Base-by-base conservation (phyloP, 768 basidiomycete genomes). In the Podaxis sp. region DNA sequence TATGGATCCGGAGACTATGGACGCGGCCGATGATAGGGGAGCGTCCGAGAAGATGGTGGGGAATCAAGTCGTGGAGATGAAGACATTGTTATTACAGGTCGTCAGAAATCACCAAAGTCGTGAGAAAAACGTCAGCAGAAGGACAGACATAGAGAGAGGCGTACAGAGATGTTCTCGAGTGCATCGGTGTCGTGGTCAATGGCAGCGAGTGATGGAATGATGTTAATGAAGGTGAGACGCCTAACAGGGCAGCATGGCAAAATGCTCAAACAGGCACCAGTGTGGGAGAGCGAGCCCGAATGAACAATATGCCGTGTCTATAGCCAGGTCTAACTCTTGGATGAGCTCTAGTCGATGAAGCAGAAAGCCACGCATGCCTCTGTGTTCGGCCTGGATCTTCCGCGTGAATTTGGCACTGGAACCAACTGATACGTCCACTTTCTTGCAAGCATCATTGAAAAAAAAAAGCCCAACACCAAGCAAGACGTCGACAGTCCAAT, bases 1-100 rank as follows among this genome's bases (percentile, higher is more conserved):
- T 80, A 79, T 22, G 79, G 79, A 67, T 87, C 83, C 64, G 87
- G 87, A 55, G 87, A 87, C 87, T 87, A 87, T 59, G 87, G 87
- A 24, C 86, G 48, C 4, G 64, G 33, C 26, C 42, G 56, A 48
- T 36, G 58, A 44, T 54, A 38, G 19, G 53, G 44, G 12, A 54
- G 19, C 11, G 42, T 36, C 19, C 53, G 52, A 28, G 60, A 46
- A 22, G 52, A 52, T 3, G 26, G 59, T 24, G 52, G 59, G n/a
- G 60, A 55, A 55, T 55, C 52, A 22, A 44, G 52, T 33, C 39
- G 51, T 53, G 48, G 3, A n/a, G 48, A 22, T 24, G 60, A 61
- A 38, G 38, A 61, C 60, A 61, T 61, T 36, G 42, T 36, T 28
- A 26, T 63, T 12, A 49, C 15, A 56, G 4, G n/a, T 63, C 62